phyloP scores from a whole-genome alignment of 257 asterid genomes.

The Dorcoceras hygrometricum region DNA sequence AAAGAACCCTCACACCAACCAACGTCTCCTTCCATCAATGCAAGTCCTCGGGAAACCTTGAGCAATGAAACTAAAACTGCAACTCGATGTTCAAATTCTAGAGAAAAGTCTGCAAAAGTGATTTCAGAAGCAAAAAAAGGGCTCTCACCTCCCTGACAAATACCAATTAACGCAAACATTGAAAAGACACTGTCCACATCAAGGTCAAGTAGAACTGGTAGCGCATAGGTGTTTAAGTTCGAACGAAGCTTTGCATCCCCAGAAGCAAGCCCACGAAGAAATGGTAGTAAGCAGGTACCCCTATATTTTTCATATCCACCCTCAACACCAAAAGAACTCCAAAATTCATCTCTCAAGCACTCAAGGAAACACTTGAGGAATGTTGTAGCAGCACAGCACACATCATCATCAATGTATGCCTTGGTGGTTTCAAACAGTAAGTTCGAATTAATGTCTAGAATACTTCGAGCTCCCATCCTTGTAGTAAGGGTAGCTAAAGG shows the following conservation, averaged over 20 bases:
- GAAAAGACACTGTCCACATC: constrained; percentile 81
- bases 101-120: constrained; percentile 33
- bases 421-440: constrained; percentile 64
- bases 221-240: constrained; percentile 83
- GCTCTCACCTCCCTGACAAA: constrained; percentile 42
- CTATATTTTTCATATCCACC: constrained; percentile 68
- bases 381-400: constrained; percentile 87
- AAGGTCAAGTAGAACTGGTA: constrained; percentile 77
- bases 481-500: constrained; percentile 84
- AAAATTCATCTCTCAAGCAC: constrained; percentile 81
- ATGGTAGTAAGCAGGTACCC: constrained; percentile 67
- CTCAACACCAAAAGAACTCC: constrained; percentile 79
- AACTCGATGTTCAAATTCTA: constrained; percentile 63
- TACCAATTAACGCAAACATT: constrained; percentile 73
- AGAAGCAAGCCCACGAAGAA: constrained; percentile 76
- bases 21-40: constrained; percentile 88
- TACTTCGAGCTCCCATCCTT: constrained; percentile 78
- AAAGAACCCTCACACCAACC: constrained; percentile 58
- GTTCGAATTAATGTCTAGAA: constrained; percentile 64
- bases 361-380: constrained; percentile 89
- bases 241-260: constrained; percentile 76
- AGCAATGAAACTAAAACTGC: constrained; percentile 84
- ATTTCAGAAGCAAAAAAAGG: constrained; percentile 43
- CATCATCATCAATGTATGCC: constrained; percentile 86
- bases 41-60: constrained; percentile 83